Base-by-base conservation (phyloP, 768 basidiomycete genomes). In the Russula lepida region DNA sequence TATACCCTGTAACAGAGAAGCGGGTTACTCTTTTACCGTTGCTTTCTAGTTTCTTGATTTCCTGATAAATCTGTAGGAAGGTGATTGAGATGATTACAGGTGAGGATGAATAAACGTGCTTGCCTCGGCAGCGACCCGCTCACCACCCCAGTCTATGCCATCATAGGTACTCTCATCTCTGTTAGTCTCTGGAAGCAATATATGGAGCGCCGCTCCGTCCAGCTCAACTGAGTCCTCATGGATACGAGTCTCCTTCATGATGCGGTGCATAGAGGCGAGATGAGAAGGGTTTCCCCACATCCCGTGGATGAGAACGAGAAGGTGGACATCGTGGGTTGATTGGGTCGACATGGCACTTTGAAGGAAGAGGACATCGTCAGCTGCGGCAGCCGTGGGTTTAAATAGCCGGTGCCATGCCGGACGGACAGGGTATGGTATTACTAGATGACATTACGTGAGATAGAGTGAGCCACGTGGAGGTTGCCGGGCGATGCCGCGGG, bases 201-300 rank as follows among this genome's bases (percentile, higher is more conserved):
- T 76, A 37, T 82, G 81, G 6, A 93, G 76, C 59, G 76, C 69
- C n/a, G 74, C 71, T 44, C 74, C 78, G 12, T 74, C 74, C 23
- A 74, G 67, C 17, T 69, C 69, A 2, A 70, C 66, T 4, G 60
- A 56, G 0, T 74, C 68, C 2, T 62, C 28, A 8, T 39, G 39
- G 8, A 70, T 66, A 21, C 70, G 74, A 11, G 73, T 79, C 66
- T 85, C 80, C 23, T 70, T 70, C 13, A 84, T 78, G 19, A 84
- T 76, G 43, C 83, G 76, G 21, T 75, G 73, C 67, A 85, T 75
- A 64, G 85, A 82, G 0, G 78, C 74, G 9, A 93, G 76, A 70
- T 93, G 84, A 37, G 61, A 62, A 0, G 88, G 83, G 66, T 84
- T 79, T 0, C 91, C 92, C 92, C 90, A 93, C 84, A 94, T 90